phyloP scores from a whole-genome alignment of 2,329 filamentous ascomycete species.

The Cytospora mali region DNA sequence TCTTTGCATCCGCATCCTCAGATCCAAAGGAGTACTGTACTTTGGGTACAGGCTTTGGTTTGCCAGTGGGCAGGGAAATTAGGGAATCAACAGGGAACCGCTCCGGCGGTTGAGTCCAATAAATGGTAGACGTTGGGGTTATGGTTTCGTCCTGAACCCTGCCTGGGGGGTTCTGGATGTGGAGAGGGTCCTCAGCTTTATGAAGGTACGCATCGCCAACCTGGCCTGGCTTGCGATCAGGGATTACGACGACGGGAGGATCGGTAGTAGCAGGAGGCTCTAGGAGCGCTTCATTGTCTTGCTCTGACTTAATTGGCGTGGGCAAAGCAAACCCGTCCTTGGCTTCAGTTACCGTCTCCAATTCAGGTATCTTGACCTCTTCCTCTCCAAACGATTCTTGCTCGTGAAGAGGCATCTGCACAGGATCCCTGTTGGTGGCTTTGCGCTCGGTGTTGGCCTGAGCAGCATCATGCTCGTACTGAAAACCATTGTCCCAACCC shows the following conservation, averaged over 20 bases:
- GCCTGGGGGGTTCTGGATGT: conserved; percentile 33
- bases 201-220: conserved; percentile 30
- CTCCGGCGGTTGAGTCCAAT: conserved; percentile 76
- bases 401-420: conserved; percentile 9
- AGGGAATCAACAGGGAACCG: conserved; percentile 78
- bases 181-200: conserved; percentile 29
- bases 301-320: conserved; percentile 9
- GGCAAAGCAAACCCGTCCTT: conserved; percentile 35
- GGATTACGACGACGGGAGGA: conserved; percentile 34
- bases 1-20: conserved; percentile 63
- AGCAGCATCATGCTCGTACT: conserved; percentile 21
- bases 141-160: conserved; percentile 31
- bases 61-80: conserved; percentile 74
- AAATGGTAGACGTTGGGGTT: conserved; percentile 43
- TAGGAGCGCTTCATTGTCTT: conserved; percentile 31
- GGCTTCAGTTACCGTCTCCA: conserved; percentile 35
- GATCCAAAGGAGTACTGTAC: conserved; percentile 75
- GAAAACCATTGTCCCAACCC: conserved; percentile 34
- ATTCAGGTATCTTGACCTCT: conserved; percentile 34
- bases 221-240: conserved; percentile 35
- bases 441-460: conserved; percentile 8
- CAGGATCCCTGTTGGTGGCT: background rate
- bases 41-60: conserved; percentile 69
- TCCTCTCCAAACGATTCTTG: conserved; percentile 4
- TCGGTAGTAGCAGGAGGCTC: conserved; percentile 34